phyloP scores from a whole-genome alignment of 1,284 basidiomycete species.

The Ceratobasidium sp. region DNA sequence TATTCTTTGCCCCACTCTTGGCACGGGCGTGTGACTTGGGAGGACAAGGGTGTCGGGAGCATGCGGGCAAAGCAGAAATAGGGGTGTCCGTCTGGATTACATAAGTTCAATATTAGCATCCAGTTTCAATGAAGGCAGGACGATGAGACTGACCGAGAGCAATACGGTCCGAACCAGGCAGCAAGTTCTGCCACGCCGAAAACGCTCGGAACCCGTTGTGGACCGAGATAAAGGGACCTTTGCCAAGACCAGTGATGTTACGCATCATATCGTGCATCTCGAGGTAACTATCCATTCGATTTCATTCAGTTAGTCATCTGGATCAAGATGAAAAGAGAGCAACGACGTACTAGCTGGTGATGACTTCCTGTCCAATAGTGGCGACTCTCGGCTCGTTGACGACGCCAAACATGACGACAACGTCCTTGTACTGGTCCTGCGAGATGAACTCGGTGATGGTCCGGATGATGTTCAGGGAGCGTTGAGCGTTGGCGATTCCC shows the following conservation, averaged over 20 bases:
- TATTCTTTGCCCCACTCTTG: conserved; percentile 69
- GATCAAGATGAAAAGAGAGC: too few species aligned
- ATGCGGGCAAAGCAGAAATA: conserved; percentile 79
- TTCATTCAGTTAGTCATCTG: too few species aligned
- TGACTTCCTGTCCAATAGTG: conserved; percentile 49
- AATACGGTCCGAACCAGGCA: conserved; percentile 82
- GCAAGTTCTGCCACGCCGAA: conserved; percentile 71
- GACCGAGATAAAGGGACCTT: conserved; percentile 63
- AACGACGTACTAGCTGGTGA: conserved; percentile 42
- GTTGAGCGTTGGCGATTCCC: conserved; percentile 83
- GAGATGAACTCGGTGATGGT: conserved; percentile 91
- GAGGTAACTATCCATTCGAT: conserved; percentile 52
- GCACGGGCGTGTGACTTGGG: conserved; percentile 68
- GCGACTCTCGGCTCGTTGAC: conserved; percentile 53
- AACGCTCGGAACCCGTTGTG: conserved; percentile 64
- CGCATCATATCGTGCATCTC: conserved; percentile 64
- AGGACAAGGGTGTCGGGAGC: conserved; percentile 57
- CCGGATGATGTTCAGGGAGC: conserved; percentile 89
- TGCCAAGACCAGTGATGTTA: conserved; percentile 63
- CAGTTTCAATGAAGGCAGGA: neutral
- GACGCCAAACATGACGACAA: conserved; percentile 85
- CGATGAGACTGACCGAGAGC: conserved; percentile 63
- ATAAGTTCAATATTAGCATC: too few species aligned
- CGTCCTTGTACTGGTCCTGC: conserved; percentile 85
- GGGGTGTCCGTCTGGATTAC: conserved; percentile 66